Conservation (phyloP, 2,329 filamentous ascomycete genomes). For the Xylariales sp. region DNA sequence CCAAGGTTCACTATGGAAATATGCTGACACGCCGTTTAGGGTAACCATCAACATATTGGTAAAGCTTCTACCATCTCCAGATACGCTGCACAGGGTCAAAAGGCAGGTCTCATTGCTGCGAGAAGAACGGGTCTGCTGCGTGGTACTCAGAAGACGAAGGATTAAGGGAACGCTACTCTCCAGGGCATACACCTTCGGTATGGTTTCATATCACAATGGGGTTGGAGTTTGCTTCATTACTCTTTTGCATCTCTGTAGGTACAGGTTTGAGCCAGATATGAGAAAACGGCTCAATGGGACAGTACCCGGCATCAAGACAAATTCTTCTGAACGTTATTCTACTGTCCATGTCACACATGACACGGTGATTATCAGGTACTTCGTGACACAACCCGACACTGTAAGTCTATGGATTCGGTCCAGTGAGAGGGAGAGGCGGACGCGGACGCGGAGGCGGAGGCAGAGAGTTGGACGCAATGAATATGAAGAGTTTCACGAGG, state of each 20-base stretch:
- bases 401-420: too few relatives aligned
- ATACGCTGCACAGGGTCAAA: constrained; percentile 97
- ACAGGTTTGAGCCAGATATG: constrained; percentile 30
- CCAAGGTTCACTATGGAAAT: constrained; percentile 4
- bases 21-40: constrained; percentile 49
- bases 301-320: constrained; percentile 29
- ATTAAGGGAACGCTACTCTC: constrained; percentile 55
- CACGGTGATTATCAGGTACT: too few relatives aligned
- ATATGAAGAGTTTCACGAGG: too few relatives aligned
- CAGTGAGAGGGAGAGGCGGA: too few relatives aligned
- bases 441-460: too few relatives aligned
- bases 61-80: constrained; percentile 99
- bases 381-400: too few relatives aligned
- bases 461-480: too few relatives aligned
- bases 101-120: constrained; percentile 99
- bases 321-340: constrained; percentile 13
- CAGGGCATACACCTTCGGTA: constrained; percentile 21
- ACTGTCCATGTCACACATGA: too few relatives aligned
- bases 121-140: constrained; percentile 99
- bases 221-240: constrained; percentile 58
- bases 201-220: constrained; percentile 50
- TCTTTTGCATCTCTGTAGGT: constrained; percentile 56
- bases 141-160: constrained; percentile 99
- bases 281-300: constrained; percentile 32
- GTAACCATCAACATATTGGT: constrained; percentile 99